Evolutionary conservation across 2,329 filamentous ascomycete species (phyloP).

Genomic region (Simplicillium sp.): DNA sequence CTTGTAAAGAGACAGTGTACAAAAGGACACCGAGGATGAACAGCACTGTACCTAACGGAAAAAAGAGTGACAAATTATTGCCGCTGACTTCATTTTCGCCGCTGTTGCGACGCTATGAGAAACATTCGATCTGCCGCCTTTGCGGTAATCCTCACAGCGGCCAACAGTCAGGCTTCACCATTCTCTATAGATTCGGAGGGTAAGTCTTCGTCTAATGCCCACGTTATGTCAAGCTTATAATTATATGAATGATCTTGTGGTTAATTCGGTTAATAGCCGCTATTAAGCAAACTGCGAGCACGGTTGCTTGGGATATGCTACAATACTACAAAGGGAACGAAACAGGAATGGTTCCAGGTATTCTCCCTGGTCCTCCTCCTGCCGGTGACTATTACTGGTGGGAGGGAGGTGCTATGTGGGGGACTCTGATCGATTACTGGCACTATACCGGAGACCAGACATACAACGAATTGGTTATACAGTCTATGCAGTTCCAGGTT

Average conservation of each 20-base stretch:
- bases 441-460: conserved; percentile 49
- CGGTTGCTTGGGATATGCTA: conserved; percentile 5
- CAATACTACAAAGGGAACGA: conserved; percentile 7
- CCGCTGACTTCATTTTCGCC: too few relatives aligned
- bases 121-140: too few relatives aligned
- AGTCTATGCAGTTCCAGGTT: conserved; percentile 46
- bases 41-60: too few relatives aligned
- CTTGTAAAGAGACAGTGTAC: too few relatives aligned
- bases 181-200: not conserved
- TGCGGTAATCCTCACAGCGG: not conserved
- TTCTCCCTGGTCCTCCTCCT: conserved; percentile 34
- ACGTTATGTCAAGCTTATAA: not conserved
- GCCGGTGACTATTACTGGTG: conserved; percentile 54
- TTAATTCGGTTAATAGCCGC: conserved; percentile 12
- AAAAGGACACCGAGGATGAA: too few relatives aligned
- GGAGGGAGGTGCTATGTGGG: conserved; percentile 57
- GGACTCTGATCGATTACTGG: conserved; percentile 58
- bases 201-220: not conserved
- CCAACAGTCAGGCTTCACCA: not conserved
- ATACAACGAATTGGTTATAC: conserved; percentile 44
- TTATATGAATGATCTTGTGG: too few relatives aligned
- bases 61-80: too few relatives aligned
- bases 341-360: conserved; percentile 4
- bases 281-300: conserved; percentile 5
- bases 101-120: too few relatives aligned